A percentile compares a stretch with the other conserved stretches of the same genome.
Conservation (phyloP, 495 filamentous ascomycete species). For the Paragyromitra xinjiangensis region DNA sequence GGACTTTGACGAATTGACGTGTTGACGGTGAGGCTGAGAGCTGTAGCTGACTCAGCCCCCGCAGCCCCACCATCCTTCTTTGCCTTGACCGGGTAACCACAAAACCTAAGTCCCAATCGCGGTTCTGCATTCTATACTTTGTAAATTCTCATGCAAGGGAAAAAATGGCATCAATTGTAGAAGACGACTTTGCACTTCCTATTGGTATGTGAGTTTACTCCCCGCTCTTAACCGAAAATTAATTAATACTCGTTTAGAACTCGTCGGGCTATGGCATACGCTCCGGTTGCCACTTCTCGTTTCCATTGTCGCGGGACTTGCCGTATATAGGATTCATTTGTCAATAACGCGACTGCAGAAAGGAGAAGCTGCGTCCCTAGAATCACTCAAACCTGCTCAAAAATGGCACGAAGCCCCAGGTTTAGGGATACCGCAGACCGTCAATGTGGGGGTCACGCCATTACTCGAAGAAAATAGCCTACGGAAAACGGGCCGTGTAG, state of each 20-base stretch:
- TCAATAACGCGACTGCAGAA: slow-evolving; percentile 38
- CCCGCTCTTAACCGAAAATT: not conserved
- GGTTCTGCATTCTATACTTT: not conserved
- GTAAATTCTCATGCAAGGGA: not conserved
- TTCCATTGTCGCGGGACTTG: slow-evolving; percentile 60
- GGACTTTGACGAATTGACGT: slow-evolving; percentile 5
- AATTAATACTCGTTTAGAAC: slow-evolving; percentile 57
- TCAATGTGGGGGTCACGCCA: slow-evolving; percentile 31
- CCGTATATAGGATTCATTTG: slow-evolving; percentile 58
- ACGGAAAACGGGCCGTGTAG: slow-evolving; percentile 1
- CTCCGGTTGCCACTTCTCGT: slow-evolving; percentile 65
- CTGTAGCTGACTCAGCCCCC: slow-evolving; percentile 43
- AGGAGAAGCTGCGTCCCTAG: slow-evolving; percentile 40
- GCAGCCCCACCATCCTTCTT: slow-evolving; percentile 6
- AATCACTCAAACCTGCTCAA: slow-evolving; percentile 35
- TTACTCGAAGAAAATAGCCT: not conserved
- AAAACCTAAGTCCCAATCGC: not conserved
- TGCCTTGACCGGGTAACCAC: slow-evolving; percentile 11
- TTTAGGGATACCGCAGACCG: not conserved
- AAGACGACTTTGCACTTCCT: slow-evolving; percentile 5
- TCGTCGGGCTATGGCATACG: slow-evolving; percentile 66
- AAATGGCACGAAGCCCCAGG: slow-evolving; percentile 22
- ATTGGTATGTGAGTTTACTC: slow-evolving; percentile 5
- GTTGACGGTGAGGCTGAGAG: slow-evolving; percentile 34
- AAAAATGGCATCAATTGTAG: slow-evolving; percentile 21